A percentile compares a stretch with the other conserved stretches of the same genome.
Evolutionary conservation across 129 eudicot genomes (phyloP).

Genomic region (Kitagawia praeruptora): DNA sequence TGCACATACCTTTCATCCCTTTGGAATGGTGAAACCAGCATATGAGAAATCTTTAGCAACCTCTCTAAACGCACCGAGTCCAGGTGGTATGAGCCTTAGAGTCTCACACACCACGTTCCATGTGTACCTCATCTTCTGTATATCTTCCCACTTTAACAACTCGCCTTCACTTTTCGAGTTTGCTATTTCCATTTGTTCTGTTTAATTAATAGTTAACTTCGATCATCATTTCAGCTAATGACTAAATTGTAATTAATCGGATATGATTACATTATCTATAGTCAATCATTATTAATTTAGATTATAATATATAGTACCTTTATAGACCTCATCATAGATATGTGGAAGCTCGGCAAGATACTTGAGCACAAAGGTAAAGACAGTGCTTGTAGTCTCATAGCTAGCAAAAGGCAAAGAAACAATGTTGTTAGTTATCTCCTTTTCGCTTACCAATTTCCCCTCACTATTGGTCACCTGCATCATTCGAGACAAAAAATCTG

Average conservation of each 20-base stretch:
- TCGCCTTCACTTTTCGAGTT: neutral
- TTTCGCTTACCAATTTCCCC: too few species aligned
- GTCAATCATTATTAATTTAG: too few species aligned
- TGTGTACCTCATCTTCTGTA: constrained; percentile 3
- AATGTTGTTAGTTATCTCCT: too few species aligned
- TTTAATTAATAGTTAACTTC: too few species aligned
- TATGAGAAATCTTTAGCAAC: neutral
- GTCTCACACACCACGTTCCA: neutral
- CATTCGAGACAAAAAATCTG: too few species aligned
- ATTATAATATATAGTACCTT: too few species aligned
- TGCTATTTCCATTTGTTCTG: constrained; percentile 5
- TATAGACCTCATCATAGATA: constrained; percentile 22
- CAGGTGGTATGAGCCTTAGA: neutral
- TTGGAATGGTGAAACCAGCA: constrained; percentile 10
- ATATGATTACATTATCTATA: too few species aligned
- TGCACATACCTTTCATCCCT: constrained; percentile 11
- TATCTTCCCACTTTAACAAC: constrained; percentile 4
- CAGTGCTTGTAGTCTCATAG: too few species aligned
- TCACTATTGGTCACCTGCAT: too few species aligned
- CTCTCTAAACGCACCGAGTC: constrained; percentile 7
- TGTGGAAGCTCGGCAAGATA: constrained; percentile 37
- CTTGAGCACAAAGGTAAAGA: neutral
- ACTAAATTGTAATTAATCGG: too few species aligned
- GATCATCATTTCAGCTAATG: too few species aligned
- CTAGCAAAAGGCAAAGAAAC: too few species aligned